These are phyloP conservation scores for Gnomoniopsis sp. DNA, from an alignment of 2,329 filamentous ascomycete genomes.

Conservation along the genomic window DNA sequence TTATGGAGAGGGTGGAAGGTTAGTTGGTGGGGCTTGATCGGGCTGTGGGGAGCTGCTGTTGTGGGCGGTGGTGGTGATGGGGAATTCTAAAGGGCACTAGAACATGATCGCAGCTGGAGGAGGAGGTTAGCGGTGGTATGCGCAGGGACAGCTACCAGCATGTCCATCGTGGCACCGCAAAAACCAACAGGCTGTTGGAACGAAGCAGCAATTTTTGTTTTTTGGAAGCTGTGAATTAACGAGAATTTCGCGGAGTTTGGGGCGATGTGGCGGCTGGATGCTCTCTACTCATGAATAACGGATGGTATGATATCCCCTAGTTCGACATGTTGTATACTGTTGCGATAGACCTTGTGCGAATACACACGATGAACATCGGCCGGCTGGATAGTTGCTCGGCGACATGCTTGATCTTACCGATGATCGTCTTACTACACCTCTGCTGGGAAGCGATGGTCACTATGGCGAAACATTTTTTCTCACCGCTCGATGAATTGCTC, in stretches of 20 bases:
- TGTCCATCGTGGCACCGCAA: not conserved
- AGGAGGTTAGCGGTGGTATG: not conserved
- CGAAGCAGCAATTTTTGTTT: not conserved
- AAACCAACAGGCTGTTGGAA: not conserved
- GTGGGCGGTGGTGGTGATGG: constrained; percentile 60
- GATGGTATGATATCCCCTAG: constrained; percentile 22
- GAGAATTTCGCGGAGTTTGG: not conserved
- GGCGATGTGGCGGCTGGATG: not conserved
- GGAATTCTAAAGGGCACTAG: constrained; percentile 44
- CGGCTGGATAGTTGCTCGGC: not conserved
- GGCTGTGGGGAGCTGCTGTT: constrained; percentile 68
- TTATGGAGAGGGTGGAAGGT: constrained; percentile 74
- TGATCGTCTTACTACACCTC: not conserved
- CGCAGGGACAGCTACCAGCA: not conserved
- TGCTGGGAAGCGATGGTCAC: not conserved
- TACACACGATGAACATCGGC: not conserved
- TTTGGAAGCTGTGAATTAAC: not conserved
- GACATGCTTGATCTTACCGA: not conserved
- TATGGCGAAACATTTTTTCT: no score
- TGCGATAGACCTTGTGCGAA: not conserved
- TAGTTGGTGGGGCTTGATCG: constrained; percentile 73
- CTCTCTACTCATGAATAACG: constrained; percentile 21
- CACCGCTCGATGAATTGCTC: not conserved
- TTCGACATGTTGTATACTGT: constrained; percentile 1
- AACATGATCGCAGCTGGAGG: not conserved